These are phyloP conservation scores for Aspergillus clavatus DNA, from an alignment of 2,329 filamentous ascomycete species.

Conservation along the genomic window DNA sequence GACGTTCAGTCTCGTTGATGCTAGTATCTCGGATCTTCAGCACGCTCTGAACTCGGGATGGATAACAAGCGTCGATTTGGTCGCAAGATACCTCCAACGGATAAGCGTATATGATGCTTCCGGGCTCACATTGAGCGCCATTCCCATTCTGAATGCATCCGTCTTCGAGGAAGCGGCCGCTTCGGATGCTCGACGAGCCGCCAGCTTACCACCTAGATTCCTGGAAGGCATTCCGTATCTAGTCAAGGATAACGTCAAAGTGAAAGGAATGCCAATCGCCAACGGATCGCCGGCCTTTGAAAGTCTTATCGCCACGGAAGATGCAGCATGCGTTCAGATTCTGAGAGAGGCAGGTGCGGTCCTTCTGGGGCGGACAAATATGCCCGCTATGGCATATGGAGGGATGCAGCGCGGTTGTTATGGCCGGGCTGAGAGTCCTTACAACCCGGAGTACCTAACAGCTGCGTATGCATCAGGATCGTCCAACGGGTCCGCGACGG, in stretches of 20 bases:
- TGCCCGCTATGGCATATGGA: constrained; percentile 56
- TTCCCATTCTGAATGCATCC: constrained; percentile 45
- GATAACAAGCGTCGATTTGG: constrained; percentile 44
- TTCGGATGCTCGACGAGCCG: constrained; percentile 44
- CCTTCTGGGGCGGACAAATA: constrained; percentile 54
- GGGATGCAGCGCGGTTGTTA: constrained; percentile 56
- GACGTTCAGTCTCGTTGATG: constrained; percentile 41
- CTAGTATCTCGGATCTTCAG: constrained; percentile 44
- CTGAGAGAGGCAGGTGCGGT: constrained; percentile 49
- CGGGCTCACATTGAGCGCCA: constrained; percentile 43
- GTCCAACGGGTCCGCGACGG: constrained; percentile 53
- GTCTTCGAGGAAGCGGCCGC: constrained; percentile 46
- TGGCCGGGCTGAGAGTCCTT: constrained; percentile 54
- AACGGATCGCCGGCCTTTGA: constrained; percentile 53
- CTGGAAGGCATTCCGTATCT: constrained; percentile 56
- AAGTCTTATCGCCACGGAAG: constrained; percentile 47
- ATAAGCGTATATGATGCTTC: constrained; percentile 46
- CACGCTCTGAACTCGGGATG: constrained; percentile 38
- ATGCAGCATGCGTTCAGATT: constrained; percentile 48
- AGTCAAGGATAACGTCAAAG: constrained; percentile 55
- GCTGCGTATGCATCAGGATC: constrained; percentile 55
- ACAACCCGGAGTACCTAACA: constrained; percentile 50
- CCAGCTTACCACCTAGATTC: constrained; percentile 31
- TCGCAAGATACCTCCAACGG: constrained; percentile 44
- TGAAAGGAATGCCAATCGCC: constrained; percentile 50